These are phyloP conservation scores for Hypoxylon sp. DNA, from an alignment of 2,329 filamentous ascomycete genomes.

Conservation along the genomic window DNA sequence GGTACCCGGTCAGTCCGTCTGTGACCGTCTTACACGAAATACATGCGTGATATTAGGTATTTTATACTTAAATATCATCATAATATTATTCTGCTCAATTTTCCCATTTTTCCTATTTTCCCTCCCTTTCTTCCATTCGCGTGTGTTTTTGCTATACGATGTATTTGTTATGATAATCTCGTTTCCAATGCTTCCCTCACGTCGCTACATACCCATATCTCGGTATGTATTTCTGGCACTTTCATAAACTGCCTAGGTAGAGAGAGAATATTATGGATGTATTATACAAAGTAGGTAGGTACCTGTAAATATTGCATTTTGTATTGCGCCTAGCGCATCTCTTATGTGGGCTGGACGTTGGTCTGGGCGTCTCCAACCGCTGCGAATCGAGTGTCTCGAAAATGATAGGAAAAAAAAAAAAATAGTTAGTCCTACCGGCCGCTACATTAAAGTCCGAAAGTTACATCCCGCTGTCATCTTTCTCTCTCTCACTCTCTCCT, in stretches of 20 bases:
- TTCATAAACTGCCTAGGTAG: conserved; percentile 12
- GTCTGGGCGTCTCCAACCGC: conserved; percentile 40
- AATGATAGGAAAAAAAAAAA: conserved; percentile 25
- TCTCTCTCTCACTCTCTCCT: conserved; percentile 19
- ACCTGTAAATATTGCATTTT: conserved; percentile 33
- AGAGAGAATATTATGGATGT: conserved; percentile 1
- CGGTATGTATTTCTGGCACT: conserved; percentile 20
- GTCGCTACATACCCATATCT: conserved; percentile 23
- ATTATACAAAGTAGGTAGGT: conserved; percentile 38
- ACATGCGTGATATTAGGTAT: conserved; percentile 1
- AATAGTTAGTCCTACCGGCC: conserved; percentile 36
- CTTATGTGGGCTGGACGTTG: conserved; percentile 34
- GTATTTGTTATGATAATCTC: conserved; percentile 17
- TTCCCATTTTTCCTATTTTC: conserved; percentile 16
- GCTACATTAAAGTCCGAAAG: conserved; percentile 46
- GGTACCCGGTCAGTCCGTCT: conserved; percentile 19
- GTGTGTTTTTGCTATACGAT: conserved; percentile 3
- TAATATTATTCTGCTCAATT: conserved; percentile 10
- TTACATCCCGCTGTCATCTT: conserved; percentile 36
- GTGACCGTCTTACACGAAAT: conserved; percentile 21
- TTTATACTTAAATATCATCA: conserved; percentile 13
- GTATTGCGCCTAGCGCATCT: conserved; percentile 28
- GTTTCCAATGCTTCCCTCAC: conserved; percentile 28
- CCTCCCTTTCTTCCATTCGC: conserved; percentile 13
- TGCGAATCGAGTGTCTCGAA: conserved; percentile 1